Evolutionary conservation across 768 basidiomycete species (phyloP), one percentile per base, ranked within the genome.

Genomic region (Leucocoprinus birnbaumii): DNA sequence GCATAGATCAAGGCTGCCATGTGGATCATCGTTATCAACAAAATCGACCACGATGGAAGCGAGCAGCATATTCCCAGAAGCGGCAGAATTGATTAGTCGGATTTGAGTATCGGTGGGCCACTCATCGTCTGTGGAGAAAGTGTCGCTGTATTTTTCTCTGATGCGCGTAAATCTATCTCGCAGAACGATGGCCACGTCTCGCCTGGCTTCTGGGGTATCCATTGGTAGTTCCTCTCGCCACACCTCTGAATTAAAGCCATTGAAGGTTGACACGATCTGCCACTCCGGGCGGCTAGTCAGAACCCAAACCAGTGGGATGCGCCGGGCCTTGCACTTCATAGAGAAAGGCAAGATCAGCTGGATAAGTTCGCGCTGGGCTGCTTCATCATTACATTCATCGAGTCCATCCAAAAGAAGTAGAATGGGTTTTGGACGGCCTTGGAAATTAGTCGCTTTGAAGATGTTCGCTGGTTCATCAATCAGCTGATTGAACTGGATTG

Each of bases 401-500:
- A 55, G 35, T 5, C 47, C 54, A 24, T 55, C 54, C 6, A 49
- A n/a, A 13, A 55, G 8, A 6, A 49, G 8, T 9, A 55, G 37
- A 4, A 22, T 25, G 3, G 44, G 46, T n/a, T n/a, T n/a, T n/a
- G n/a, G n/a, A n/a, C n/a, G n/a, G n/a, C n/a, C n/a, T n/a, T n/a
- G n/a, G n/a, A n/a, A n/a, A n/a, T n/a, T n/a, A n/a, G n/a, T n/a
- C n/a, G n/a, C n/a, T n/a, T n/a, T n/a, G n/a, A n/a, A n/a, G n/a
- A n/a, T n/a, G n/a, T n/a, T n/a, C n/a, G n/a, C n/a, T n/a, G n/a
- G n/a, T n/a, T n/a, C n/a, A n/a, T n/a, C n/a, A n/a, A n/a, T n/a
- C n/a, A n/a, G n/a, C n/a, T n/a, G n/a, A n/a, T n/a, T n/a, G n/a
- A n/a, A n/a, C n/a, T n/a, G n/a, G n/a, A n/a, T n/a, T n/a, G n/a